A percentile compares a stretch with the other conserved stretches of the same genome.
Conservation (phyloP, 108 stramenopile genomes). For the Cyclostephanos invisitatus region DNA sequence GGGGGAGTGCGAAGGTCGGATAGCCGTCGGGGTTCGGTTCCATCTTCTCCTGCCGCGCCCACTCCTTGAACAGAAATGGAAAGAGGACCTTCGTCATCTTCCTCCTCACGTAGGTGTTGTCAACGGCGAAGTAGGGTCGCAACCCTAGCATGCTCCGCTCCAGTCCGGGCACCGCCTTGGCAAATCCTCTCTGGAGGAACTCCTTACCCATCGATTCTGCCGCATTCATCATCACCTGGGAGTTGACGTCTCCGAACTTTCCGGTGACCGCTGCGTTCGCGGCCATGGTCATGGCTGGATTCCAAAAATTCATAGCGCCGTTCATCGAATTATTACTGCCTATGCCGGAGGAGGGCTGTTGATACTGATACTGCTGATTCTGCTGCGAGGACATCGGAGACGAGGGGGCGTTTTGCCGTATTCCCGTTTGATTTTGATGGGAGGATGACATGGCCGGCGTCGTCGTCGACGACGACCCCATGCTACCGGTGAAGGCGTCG, state of each 20-base stretch:
- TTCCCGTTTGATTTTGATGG: conserved; percentile 45
- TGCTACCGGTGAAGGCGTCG: conserved; percentile 49
- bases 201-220: conserved; percentile 58
- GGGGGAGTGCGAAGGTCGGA: conserved; percentile 76
- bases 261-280: conserved; percentile 43
- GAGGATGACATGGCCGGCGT: conserved; percentile 8
- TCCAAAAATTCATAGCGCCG: conserved; percentile 50
- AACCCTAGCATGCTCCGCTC: conserved; percentile 70
- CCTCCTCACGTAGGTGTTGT: conserved; percentile 90
- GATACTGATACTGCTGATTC: conserved; percentile 29
- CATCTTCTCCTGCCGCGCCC: conserved; percentile 73
- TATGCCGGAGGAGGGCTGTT: conserved; percentile 39
- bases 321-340: conserved; percentile 25
- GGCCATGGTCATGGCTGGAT: conserved; percentile 60
- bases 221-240: conserved; percentile 54
- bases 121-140: conserved; percentile 93
- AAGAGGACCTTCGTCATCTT: conserved; percentile 90
- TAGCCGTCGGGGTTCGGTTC: conserved; percentile 18
- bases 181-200: conserved; percentile 51
- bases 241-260: conserved; percentile 37
- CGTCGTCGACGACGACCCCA: conserved; percentile 8
- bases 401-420: conserved; percentile 19
- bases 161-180: conserved; percentile 80
- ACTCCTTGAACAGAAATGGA: conserved; percentile 81
- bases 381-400: conserved; percentile 11